Conservation (phyloP, 2,329 filamentous ascomycete genomes). For the Cercospora sojina region DNA sequence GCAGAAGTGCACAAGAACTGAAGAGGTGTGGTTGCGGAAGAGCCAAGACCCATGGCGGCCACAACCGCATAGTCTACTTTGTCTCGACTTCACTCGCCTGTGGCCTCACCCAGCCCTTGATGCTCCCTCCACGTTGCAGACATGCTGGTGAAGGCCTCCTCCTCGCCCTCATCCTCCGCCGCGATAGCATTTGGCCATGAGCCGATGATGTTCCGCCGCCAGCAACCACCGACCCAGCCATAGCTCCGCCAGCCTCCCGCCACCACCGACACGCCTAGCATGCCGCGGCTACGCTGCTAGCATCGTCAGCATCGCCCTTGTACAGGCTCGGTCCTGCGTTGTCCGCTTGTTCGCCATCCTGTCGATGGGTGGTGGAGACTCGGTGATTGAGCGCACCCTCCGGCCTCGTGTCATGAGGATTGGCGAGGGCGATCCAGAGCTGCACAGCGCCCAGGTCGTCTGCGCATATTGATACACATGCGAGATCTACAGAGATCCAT, state of each 20-base stretch:
- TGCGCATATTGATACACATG: neutral
- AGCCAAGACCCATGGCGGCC: neutral
- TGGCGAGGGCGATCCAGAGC: neutral
- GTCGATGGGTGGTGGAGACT: neutral
- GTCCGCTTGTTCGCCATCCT: neutral
- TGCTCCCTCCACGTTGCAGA: neutral
- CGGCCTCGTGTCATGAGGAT: neutral
- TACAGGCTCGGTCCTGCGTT: neutral
- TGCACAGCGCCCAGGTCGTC: neutral
- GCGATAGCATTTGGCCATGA: neutral
- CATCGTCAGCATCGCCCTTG: neutral
- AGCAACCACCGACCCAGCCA: neutral
- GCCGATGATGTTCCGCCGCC: neutral
- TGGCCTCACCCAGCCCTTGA: neutral
- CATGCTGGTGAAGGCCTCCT: neutral
- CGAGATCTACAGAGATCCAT: neutral
- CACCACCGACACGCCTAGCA: neutral
- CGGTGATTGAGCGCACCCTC: neutral
- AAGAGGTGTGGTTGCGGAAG: neutral
- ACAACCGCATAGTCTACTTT: neutral
- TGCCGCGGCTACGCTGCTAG: neutral
- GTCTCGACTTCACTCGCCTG: neutral
- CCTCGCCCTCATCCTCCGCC: neutral
- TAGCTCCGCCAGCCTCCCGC: neutral
- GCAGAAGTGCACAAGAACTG: neutral